Conservation (phyloP, 2,329 filamentous ascomycete genomes). For the Trichoderma lentiforme region DNA sequence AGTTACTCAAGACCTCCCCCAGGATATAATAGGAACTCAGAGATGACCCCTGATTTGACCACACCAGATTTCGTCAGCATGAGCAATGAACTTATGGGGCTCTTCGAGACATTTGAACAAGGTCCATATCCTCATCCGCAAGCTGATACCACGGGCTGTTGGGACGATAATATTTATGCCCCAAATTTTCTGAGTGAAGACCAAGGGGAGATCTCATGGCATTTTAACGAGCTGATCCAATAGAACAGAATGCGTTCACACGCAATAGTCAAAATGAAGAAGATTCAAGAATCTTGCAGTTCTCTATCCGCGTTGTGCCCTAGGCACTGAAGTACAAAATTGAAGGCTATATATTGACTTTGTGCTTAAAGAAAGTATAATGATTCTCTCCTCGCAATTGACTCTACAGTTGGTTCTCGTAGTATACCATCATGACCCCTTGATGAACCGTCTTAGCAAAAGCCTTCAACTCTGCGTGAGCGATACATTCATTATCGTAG, state of each 20-base stretch:
- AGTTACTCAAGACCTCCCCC: background rate
- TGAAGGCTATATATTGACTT: background rate
- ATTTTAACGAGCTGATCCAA: background rate
- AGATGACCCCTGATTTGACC: background rate
- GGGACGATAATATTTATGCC: background rate
- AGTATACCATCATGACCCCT: background rate
- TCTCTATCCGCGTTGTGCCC: background rate
- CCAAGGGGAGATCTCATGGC: background rate
- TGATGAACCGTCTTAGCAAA: background rate
- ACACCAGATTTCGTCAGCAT: slow-evolving; percentile 35
- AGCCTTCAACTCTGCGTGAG: background rate
- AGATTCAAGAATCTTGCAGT: background rate
- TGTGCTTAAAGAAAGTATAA: background rate
- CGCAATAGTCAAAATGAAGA: background rate
- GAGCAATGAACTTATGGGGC: slow-evolving; percentile 33
- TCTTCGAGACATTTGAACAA: slow-evolving; percentile 30
- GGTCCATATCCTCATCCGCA: background rate
- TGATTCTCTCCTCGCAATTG: background rate
- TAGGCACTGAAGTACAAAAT: background rate
- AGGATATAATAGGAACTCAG: background rate
- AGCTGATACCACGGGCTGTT: background rate
- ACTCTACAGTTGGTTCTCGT: background rate
- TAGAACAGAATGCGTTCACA: background rate
- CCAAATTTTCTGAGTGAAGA: background rate
- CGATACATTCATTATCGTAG: background rate